Percentiles rank a stretch among this genome's conserved stretches.
These are phyloP conservation scores for Fomitopsis schrenkii DNA, from an alignment of 1,284 basidiomycete species.

Conservation along the genomic window DNA sequence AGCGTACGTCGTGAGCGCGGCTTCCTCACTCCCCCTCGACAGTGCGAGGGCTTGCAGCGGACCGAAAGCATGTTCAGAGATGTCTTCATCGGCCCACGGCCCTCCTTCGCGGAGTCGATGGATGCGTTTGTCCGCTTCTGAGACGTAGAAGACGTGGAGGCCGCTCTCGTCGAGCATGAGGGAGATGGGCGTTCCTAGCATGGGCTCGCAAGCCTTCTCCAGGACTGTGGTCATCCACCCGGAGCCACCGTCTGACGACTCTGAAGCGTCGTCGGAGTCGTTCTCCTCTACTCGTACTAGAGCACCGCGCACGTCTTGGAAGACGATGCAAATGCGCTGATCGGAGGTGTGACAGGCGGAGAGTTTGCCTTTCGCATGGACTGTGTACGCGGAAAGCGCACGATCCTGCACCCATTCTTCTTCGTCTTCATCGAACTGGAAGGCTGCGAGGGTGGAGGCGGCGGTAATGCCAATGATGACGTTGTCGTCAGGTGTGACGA, in stretches of 20 bases:
- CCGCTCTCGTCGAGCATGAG: neutral
- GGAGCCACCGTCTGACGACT: neutral
- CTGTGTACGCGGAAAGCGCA: neutral
- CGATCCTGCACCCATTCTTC: conserved; percentile 7
- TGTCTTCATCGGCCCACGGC: neutral
- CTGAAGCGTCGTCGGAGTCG: neutral
- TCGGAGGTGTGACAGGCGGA: neutral
- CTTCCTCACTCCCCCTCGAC: neutral
- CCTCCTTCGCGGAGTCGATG: conserved; percentile 2
- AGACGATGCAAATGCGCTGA: neutral
- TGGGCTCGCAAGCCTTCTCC: neutral
- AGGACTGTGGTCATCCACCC: neutral
- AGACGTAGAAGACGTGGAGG: conserved; percentile 3
- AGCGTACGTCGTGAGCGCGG: neutral
- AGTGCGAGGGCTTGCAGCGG: neutral
- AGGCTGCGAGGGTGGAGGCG: neutral
- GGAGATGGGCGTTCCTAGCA: neutral
- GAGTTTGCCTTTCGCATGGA: conserved; percentile 1
- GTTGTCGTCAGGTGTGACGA: neutral
- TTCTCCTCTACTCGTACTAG: conserved; percentile 3
- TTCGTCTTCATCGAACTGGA: conserved; percentile 6
- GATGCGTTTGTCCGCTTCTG: neutral
- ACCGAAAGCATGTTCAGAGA: neutral
- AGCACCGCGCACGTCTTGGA: neutral
- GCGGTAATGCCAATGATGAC: conserved; percentile 2